Conservation (phyloP, 169 alveolate species). For the Plasmodium yoelii region DNA sequence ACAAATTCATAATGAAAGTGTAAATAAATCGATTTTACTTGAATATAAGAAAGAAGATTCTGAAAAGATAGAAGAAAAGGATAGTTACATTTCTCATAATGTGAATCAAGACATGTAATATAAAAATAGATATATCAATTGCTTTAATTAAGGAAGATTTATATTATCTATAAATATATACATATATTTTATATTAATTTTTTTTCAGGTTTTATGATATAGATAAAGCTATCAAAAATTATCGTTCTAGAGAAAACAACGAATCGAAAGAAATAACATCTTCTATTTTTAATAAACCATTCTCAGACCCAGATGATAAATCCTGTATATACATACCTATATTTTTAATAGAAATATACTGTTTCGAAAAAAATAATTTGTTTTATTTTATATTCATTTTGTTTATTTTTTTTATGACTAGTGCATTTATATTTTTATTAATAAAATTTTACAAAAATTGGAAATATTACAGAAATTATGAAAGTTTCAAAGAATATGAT, state of each 20-base stretch:
- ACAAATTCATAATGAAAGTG: slow-evolving; percentile 23
- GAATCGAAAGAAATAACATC: not conserved
- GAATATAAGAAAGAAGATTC: slow-evolving; percentile 15
- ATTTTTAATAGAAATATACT: slow-evolving; percentile 23
- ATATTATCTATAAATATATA: not conserved
- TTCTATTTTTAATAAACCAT: not conserved
- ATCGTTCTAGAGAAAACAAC: slow-evolving; percentile 23
- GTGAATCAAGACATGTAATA: slow-evolving; percentile 20
- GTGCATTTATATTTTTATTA: slow-evolving; percentile 35
- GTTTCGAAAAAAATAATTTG: slow-evolving; percentile 25
- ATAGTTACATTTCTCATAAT: not conserved
- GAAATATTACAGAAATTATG: slow-evolving; percentile 51
- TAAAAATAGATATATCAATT: not conserved
- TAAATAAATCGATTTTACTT: slow-evolving; percentile 22
- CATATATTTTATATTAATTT: not conserved
- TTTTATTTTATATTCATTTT: slow-evolving; percentile 23
- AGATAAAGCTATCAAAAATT: slow-evolving; percentile 30
- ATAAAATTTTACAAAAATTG: slow-evolving; percentile 55
- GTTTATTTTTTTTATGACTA: slow-evolving; percentile 8
- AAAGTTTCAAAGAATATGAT: slow-evolving; percentile 22
- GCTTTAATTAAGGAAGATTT: no score
- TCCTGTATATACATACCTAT: slow-evolving; percentile 8
- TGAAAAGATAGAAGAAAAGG: not conserved
- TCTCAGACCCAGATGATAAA: not conserved
- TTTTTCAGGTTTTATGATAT: slow-evolving; percentile 31